Evolutionary conservation across 345 rosid species (phyloP), one percentile per base, ranked within the genome.

Genomic region (Salix brachista): DNA sequence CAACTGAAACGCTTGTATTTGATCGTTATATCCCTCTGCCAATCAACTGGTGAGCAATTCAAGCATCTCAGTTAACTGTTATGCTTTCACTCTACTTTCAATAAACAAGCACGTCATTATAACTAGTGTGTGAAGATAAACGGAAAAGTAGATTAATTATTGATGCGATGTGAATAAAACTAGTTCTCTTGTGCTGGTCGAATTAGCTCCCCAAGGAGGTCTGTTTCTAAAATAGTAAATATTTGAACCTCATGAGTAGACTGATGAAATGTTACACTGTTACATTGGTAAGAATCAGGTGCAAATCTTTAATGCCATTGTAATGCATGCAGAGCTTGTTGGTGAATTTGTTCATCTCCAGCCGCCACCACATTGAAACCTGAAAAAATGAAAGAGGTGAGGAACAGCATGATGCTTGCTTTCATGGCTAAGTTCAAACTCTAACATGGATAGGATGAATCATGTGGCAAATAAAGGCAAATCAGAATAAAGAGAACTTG

Each of bases 321-420:
- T 56, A 90, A 81, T 17, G 76, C 56, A 73, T 85, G 82, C 26
- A 91, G 73, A 74, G 90, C 91, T 83, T 86, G 86, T 69, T 72
- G 80, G 69, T 89, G 98, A 80, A 87, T 82, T 76, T 80, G 84
- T 79, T 82, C 48, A 88, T 92, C 97, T 72, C 99, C 97, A 6
- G 97, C 96, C 3, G 98, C 97, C 62, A 91, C 86, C 39, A 92
- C 89, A 71, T 94, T 86, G 80, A 92, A 94, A 85, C 90, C 97
- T 94, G 83, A 34, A 82, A 82, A 79, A 68, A 73, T 62, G 25
- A 62, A 58, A 65, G 69, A 48, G 74, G 74, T 52, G 69, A 50
- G 76, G 74, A 58, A n/a, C 21, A 65, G n/a, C 56, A 14, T 5
- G 21, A 36, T 67, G 34, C 46, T 41, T 75, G 52, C 66, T 48